phyloP scores from a whole-genome alignment of 768 basidiomycete species.

The Agaricus subrufescens region DNA sequence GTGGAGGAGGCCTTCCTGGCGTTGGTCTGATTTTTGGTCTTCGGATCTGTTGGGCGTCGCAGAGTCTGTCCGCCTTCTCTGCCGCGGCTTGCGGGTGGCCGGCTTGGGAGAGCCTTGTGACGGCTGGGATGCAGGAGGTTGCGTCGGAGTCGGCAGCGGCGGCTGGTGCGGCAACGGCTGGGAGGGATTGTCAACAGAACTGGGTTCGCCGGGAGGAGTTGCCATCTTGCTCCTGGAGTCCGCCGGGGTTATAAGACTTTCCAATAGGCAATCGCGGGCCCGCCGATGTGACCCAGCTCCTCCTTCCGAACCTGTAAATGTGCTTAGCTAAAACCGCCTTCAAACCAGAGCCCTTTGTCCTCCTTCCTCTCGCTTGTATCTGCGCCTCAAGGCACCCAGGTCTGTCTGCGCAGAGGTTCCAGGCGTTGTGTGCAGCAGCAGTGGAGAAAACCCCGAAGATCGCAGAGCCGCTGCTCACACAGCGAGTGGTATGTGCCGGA shows the following conservation, averaged over 20 bases:
- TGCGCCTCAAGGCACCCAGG: slow-evolving; percentile 1
- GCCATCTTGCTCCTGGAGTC: slow-evolving; percentile 36
- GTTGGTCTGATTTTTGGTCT: slow-evolving; percentile 13
- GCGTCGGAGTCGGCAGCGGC: slow-evolving; percentile 38
- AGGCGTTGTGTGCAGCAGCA: neutral
- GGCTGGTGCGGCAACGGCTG: slow-evolving; percentile 46
- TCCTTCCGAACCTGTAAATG: slow-evolving; percentile 29
- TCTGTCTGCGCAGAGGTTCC: neutral
- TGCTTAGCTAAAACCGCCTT: slow-evolving; percentile 36
- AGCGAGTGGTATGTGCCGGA: slow-evolving; percentile 12
- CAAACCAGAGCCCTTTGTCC: slow-evolving; percentile 13
- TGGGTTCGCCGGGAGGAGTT: slow-evolving; percentile 45
- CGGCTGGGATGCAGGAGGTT: slow-evolving; percentile 36
- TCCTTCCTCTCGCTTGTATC: slow-evolving; percentile 1
- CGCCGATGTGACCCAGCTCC: slow-evolving; percentile 27
- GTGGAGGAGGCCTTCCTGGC: slow-evolving; percentile 8
- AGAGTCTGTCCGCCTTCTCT: slow-evolving; percentile 33
- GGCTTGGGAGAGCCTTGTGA: slow-evolving; percentile 33
- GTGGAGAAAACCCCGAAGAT: slow-evolving; percentile 7
- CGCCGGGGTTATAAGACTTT: slow-evolving; percentile 38
- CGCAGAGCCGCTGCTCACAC: slow-evolving; percentile 9
- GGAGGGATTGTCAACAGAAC: slow-evolving; percentile 26
- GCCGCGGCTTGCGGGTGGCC: slow-evolving; percentile 38
- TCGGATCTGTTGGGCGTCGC: slow-evolving; percentile 14
- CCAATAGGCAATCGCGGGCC: slow-evolving; percentile 21